Conservation (phyloP, 1,284 basidiomycete genomes). For the Ganoderma resinaceum region DNA sequence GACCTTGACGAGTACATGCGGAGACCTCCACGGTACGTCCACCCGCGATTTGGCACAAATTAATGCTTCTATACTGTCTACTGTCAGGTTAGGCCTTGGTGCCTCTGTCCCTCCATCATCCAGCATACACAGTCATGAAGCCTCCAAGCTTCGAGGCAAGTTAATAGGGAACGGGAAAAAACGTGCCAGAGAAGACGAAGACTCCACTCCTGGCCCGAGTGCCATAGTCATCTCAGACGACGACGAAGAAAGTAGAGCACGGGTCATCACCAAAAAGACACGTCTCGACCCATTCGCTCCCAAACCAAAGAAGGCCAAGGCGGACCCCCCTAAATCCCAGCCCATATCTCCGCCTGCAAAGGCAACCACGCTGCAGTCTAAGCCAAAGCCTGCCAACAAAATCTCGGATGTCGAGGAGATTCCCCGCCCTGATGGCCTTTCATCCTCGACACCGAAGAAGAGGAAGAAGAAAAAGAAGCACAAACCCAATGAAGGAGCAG, state of each 20-base stretch:
- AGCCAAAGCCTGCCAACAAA: background rate
- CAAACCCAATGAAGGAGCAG: slow-evolving; percentile 44
- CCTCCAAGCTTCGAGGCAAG: slow-evolving; percentile 62
- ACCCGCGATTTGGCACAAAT: background rate
- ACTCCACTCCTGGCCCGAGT: slow-evolving; percentile 16
- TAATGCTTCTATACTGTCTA: background rate
- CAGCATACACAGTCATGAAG: slow-evolving; percentile 49
- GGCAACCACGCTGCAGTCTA: background rate
- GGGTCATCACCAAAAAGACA: slow-evolving; percentile 62
- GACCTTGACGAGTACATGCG: slow-evolving; percentile 71
- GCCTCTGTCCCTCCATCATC: slow-evolving; percentile 59
- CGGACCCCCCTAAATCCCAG: background rate
- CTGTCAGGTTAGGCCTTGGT: slow-evolving; percentile 71
- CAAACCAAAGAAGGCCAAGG: slow-evolving; percentile 32
- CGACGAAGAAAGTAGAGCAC: slow-evolving; percentile 63
- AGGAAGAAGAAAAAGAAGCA: slow-evolving; percentile 63
- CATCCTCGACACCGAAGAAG: slow-evolving; percentile 48
- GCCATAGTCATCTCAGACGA: slow-evolving; percentile 40
- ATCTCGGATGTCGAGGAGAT: slow-evolving; percentile 8
- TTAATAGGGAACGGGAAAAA: slow-evolving; percentile 60
- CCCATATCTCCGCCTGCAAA: background rate
- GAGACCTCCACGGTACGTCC: slow-evolving; percentile 67
- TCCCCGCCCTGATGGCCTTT: background rate
- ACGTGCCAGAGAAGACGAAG: slow-evolving; percentile 42
- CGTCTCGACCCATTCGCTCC: slow-evolving; percentile 62